Conservation (phyloP, 78 protist genomes). For the Creolimax fragrantissima region DNA sequence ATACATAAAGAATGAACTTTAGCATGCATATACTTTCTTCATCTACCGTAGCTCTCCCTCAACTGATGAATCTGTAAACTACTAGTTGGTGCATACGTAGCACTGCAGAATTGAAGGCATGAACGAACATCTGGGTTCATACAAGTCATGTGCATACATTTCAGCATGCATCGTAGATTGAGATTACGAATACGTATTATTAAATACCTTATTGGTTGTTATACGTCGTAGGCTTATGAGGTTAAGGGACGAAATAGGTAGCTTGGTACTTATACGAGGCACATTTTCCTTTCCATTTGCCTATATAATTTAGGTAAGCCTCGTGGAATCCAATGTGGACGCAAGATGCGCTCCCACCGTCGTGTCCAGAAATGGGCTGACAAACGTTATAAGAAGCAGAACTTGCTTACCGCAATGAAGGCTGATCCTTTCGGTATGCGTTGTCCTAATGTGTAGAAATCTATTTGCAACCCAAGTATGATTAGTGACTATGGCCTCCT, state of each 20-base stretch:
- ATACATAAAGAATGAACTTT: not conserved
- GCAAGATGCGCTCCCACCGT: slow-evolving; percentile 63
- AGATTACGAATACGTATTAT: not conserved
- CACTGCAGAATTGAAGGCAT: not conserved
- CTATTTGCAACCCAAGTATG: not conserved
- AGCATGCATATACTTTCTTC: no score
- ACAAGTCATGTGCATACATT: not conserved
- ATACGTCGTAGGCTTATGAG: not conserved
- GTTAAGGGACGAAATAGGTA: not conserved
- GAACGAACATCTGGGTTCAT: not conserved
- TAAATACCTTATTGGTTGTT: not conserved
- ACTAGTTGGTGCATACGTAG: not conserved
- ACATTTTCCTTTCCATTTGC: not conserved
- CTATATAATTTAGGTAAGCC: slow-evolving; percentile 27
- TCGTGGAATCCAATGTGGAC: slow-evolving; percentile 65
- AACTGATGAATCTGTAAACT: not conserved
- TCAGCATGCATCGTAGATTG: not conserved
- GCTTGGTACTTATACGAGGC: no score
- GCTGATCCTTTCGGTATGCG: slow-evolving; percentile 85
- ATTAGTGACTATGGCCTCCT: not conserved
- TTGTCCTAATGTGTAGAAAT: not conserved
- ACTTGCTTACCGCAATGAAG: slow-evolving; percentile 78
- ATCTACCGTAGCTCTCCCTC: no score
- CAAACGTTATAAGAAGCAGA: slow-evolving; percentile 87
- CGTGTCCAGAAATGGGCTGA: slow-evolving; percentile 88